Base-by-base conservation (phyloP, 2,329 filamentous ascomycete genomes). In the Calycina marina region DNA sequence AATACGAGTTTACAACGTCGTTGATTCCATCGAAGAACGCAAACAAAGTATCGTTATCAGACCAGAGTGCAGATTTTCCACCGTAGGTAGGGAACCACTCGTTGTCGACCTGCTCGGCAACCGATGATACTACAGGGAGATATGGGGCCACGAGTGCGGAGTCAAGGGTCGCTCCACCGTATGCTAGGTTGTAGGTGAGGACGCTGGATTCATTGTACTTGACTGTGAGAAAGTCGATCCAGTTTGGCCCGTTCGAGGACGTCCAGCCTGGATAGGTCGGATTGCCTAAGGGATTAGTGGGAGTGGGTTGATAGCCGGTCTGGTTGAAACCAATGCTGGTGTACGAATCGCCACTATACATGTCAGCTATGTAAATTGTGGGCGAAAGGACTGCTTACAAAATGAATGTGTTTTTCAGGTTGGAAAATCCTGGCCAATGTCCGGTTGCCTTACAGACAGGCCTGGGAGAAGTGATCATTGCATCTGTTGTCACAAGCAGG, bases 11-110 rank as follows among this genome's bases (percentile, higher is more conserved):
- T 1, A 64, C 63, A 2, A 71, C 58, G 38, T 69, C 67, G 33
- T 71, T 71, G 36, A 71, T 64, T 1, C 67, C 67, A 14, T 70
- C 67, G 56, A 65, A 70, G 30, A 38, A 34, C 1, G 40, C 38
- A 18, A 49, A 49, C 6, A 48, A 33, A 1, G 41, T 41, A 14
- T 49, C 37, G 3, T 35, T 22, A 12, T 40, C 39, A 4, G 37
- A 26, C 45, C 47, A 49, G 1, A 38, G 31, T 8, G 42, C 41
- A 38, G 51, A 38, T 6, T 46, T 46, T 6, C 49, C 47, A 2
- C 46, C 51, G 36, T 61, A 61, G 3, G 47, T 50, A 6, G 57
- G 58, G 18, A 61, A 39, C 43, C 58, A 65, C 39, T 57, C 52
- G 1, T 54, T 46, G 37, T 58, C 54, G 16, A 60, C 43, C 38